Evolutionary conservation across 2,329 filamentous ascomycete genomes (phyloP).

Genomic region (Fusarium cicatricum): DNA sequence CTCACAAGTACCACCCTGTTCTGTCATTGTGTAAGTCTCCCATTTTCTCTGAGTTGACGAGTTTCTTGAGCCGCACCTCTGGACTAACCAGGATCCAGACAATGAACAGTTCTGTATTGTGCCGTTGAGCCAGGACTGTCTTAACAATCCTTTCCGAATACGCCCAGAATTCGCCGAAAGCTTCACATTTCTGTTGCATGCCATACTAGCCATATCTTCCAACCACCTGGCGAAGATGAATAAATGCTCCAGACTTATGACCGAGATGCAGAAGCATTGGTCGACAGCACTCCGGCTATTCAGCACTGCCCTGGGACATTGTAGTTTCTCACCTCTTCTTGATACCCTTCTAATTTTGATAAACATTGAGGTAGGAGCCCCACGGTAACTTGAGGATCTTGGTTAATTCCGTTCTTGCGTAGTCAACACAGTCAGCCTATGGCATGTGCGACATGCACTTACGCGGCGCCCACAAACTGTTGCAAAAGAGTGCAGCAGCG

Average conservation of each 20-base stretch:
- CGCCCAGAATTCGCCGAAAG: slow-evolving; percentile 3
- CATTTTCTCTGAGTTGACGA: neutral
- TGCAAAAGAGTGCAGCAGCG: neutral
- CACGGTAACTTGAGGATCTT: neutral
- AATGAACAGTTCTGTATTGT: slow-evolving; percentile 9
- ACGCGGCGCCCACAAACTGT: neutral
- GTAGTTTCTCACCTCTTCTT: slow-evolving; percentile 2
- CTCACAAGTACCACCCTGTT: slow-evolving; percentile 8
- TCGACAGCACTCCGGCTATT: slow-evolving; percentile 5
- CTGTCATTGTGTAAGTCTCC: neutral
- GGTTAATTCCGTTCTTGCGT: neutral
- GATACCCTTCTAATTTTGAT: slow-evolving; percentile 9
- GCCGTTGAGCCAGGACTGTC: slow-evolving; percentile 4
- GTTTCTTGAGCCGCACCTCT: no score
- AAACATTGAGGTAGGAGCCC: slow-evolving; percentile 5
- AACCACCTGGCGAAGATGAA: slow-evolving; percentile 6
- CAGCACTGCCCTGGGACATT: slow-evolving; percentile 3
- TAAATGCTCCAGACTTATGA: neutral
- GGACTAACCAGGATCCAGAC: neutral
- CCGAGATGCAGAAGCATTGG: slow-evolving; percentile 11
- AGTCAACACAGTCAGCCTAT: slow-evolving; percentile 10
- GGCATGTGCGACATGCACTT: slow-evolving; percentile 11
- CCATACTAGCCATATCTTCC: slow-evolving; percentile 4
- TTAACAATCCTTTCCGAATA: slow-evolving; percentile 8
- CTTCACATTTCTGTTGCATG: slow-evolving; percentile 8